A percentile compares a stretch with the other conserved stretches of the same genome.
These are phyloP conservation scores for Haplographium delicatum DNA, from an alignment of 495 filamentous ascomycete genomes.

Conservation along the genomic window DNA sequence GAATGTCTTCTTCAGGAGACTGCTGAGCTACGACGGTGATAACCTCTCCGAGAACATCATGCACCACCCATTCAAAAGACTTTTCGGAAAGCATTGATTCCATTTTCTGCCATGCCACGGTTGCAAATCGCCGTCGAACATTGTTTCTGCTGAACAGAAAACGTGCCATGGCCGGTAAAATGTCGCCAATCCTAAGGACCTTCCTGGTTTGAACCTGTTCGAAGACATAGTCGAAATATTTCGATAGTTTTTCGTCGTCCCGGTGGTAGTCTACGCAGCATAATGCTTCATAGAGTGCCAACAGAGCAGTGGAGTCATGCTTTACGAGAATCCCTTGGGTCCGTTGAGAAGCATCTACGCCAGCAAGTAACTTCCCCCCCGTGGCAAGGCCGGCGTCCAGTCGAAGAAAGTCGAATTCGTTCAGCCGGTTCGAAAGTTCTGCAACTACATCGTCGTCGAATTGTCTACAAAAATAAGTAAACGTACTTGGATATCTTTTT, in stretches of 20 bases:
- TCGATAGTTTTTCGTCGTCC: conserved; percentile 16
- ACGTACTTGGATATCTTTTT: background rate
- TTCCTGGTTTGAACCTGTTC: conserved; percentile 66
- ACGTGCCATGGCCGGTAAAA: conserved; percentile 69
- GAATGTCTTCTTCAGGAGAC: conserved; percentile 35
- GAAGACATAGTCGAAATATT: conserved; percentile 72
- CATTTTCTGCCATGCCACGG: conserved; percentile 58
- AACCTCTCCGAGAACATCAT: conserved; percentile 50
- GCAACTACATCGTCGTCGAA: conserved; percentile 61
- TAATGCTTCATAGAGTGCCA: conserved; percentile 49
- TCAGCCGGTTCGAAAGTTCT: conserved; percentile 47
- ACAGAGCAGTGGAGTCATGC: conserved; percentile 35
- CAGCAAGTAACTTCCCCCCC: conserved; percentile 35
- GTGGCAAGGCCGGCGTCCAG: conserved; percentile 51
- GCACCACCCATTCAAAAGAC: conserved; percentile 81
- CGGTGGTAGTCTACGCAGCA: conserved; percentile 43
- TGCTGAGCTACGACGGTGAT: conserved; percentile 39
- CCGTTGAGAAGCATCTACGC: conserved; percentile 27
- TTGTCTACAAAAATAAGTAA: conserved; percentile 29
- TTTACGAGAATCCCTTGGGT: conserved; percentile 31
- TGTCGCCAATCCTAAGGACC: conserved; percentile 60
- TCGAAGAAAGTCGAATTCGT: conserved; percentile 56
- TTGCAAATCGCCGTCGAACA: conserved; percentile 60
- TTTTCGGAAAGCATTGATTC: conserved; percentile 48
- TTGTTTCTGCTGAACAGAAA: conserved; percentile 71